Base-by-base conservation (phyloP, 192 early-diverging fungal species). In the Gonapodya prolifera region DNA sequence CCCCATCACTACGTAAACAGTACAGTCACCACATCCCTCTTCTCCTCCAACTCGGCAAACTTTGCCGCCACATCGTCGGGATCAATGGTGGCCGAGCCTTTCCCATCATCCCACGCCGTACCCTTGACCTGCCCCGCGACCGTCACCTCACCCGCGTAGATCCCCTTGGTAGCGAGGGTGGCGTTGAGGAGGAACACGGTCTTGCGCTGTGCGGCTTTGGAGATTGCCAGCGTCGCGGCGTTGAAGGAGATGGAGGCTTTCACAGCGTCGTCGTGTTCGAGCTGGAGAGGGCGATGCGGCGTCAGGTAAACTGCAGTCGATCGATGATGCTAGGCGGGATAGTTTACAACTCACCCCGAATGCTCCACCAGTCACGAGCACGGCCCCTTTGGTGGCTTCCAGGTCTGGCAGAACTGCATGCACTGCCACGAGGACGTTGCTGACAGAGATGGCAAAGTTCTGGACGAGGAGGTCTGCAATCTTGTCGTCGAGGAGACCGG, bases 101-200 rank as follows among this genome's bases (percentile, higher is more conserved):
- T 80, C 2, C 79, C 79, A 61, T 79, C 69, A 33, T 80, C 79
- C n/a, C 33, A 30, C 34, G 61, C 17, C 30, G 79, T 79, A 33
- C 81, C 80, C 74, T 81, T 78, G 30, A 82, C 82, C 16, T 33
- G 29, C n/a, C 36, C 75, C 32, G 70, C 0, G 2, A 82, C 80
- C 61, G 82, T 82, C 8, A 82, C 80, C 69, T 82, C 82, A 17
- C 81, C 82, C 34, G 45, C 80, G 79, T 74, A 82, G 34, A 82
- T 75, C 1, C 82, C 82, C 70, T 80, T 75, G 33, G 18, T 18
- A 32, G 78, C 77, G 74, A 82, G 45, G n/a, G 36, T 71, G 2
- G 75, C 30, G 81, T 82, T 76, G 31, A 82, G 75, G 13, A 83
- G 2, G 70, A 45, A 45, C 69, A 83, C 81, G 0, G 70, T 18